Evolutionary conservation across 257 asterid species (phyloP).

Genomic region (Solanum phureja): DNA sequence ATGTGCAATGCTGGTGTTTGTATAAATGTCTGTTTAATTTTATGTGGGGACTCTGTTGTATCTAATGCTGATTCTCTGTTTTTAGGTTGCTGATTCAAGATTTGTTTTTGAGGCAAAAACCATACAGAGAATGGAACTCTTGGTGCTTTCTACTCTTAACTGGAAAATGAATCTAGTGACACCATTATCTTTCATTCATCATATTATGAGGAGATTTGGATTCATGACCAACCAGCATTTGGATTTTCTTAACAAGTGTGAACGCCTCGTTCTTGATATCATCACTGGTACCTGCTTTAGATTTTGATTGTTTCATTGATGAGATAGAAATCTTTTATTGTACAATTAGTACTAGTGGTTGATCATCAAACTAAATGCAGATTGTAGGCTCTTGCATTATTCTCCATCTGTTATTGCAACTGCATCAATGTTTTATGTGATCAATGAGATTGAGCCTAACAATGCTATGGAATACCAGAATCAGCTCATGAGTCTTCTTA

Average conservation of each 20-base stretch:
- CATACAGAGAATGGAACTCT: conserved; percentile 79
- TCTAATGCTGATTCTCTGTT: conserved; percentile 3
- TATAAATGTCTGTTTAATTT: conserved; percentile 8
- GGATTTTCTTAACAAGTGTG: conserved; percentile 57
- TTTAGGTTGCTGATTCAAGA: conserved; percentile 57
- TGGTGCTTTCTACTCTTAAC: conserved; percentile 58
- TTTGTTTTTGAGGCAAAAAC: conserved; percentile 77
- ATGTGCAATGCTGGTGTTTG: conserved; percentile 20
- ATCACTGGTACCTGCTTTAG: conserved; percentile 34
- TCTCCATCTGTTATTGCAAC: conserved; percentile 43
- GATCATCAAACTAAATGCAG: conserved; percentile 19
- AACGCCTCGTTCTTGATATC: conserved; percentile 40
- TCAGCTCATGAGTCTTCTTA: conserved; percentile 21
- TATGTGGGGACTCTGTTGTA: neutral
- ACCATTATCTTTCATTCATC: conserved; percentile 74
- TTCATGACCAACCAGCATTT: conserved; percentile 34
- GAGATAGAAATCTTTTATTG: neutral
- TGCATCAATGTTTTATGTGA: conserved; percentile 20
- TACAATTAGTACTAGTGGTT: neutral
- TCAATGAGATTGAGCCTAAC: conserved; percentile 20
- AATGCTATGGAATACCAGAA: conserved; percentile 11
- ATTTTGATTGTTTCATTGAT: neutral
- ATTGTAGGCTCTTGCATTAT: conserved; percentile 42
- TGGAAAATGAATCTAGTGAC: conserved; percentile 91
- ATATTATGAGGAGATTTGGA: conserved; percentile 62